Evolutionary conservation across 805 yeast species (phyloP).

Genomic region (Lipomyces japonicus): DNA sequence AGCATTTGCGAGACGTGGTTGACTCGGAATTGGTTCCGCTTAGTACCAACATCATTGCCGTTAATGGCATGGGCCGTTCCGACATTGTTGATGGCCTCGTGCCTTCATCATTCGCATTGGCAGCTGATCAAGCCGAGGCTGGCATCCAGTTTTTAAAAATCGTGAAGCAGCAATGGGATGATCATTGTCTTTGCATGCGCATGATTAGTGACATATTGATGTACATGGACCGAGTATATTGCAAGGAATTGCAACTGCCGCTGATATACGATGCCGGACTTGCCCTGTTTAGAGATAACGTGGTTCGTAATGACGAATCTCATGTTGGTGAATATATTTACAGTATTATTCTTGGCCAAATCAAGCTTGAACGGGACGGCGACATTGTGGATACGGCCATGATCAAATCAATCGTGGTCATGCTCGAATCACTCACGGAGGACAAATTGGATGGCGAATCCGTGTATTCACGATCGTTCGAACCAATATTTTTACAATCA

Average conservation of each 20-base stretch:
- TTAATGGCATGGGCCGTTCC: neutral
- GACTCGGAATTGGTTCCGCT: slow-evolving; percentile 28
- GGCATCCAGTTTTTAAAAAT: slow-evolving; percentile 36
- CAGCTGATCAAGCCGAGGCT: slow-evolving; percentile 23
- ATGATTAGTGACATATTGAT: slow-evolving; percentile 79
- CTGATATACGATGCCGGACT: slow-evolving; percentile 72
- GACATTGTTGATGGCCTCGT: slow-evolving; percentile 5
- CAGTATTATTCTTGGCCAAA: slow-evolving; percentile 50
- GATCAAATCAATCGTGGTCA: slow-evolving; percentile 58
- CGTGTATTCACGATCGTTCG: slow-evolving; percentile 62
- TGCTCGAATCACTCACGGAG: slow-evolving; percentile 66
- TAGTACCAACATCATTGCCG: slow-evolving; percentile 12
- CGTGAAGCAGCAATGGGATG: slow-evolving; percentile 57
- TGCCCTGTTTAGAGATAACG: slow-evolving; percentile 56
- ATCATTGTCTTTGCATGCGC: slow-evolving; percentile 66
- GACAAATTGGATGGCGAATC: slow-evolving; percentile 45
- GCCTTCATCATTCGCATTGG: slow-evolving; percentile 15
- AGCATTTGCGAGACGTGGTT: slow-evolving; percentile 42
- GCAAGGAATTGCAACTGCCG: slow-evolving; percentile 60
- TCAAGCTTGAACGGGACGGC: slow-evolving; percentile 55
- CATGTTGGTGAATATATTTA: slow-evolving; percentile 52
- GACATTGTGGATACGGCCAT: slow-evolving; percentile 54
- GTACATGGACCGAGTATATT: slow-evolving; percentile 83
- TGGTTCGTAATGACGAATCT: slow-evolving; percentile 50
- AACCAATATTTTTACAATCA: slow-evolving; percentile 55